Evolutionary conservation across 106 monocot genomes (phyloP).

Genomic region (Platanthera zijinensis): DNA sequence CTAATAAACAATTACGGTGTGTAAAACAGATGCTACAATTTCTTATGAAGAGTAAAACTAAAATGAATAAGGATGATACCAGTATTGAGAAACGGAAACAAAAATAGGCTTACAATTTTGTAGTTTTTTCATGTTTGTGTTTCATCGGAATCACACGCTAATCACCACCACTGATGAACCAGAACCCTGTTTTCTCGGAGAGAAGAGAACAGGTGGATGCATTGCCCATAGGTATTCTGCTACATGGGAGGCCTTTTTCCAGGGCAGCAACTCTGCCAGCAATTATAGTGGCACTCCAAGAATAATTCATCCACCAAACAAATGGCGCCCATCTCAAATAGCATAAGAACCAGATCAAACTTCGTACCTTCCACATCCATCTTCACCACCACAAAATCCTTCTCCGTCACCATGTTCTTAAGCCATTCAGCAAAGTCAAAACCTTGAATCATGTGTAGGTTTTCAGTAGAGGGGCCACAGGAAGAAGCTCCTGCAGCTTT

Average conservation of each 20-base stretch:
- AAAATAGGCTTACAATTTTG: no score
- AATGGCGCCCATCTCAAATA: constrained; percentile 63
- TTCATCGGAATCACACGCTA: not conserved
- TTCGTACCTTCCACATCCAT: constrained; percentile 76
- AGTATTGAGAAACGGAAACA: no score
- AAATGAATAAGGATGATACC: no score
- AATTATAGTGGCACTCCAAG: no score
- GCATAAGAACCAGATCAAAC: constrained; percentile 52
- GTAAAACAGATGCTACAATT: no score
- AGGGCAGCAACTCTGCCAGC: constrained; percentile 78
- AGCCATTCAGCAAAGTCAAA: constrained; percentile 73
- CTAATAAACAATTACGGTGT: no score
- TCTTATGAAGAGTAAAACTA: no score
- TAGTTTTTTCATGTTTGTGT: no score
- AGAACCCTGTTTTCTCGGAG: constrained; percentile 23
- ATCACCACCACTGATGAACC: constrained; percentile 34
- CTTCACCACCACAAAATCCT: constrained; percentile 69
- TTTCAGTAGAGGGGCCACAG: not conserved
- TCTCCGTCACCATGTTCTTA: constrained; percentile 42
- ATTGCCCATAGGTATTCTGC: constrained; percentile 48
- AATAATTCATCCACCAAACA: constrained; percentile 70
- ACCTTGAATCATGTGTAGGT: constrained; percentile 38
- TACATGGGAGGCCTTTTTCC: constrained; percentile 63
- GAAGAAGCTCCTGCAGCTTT: constrained; percentile 5
- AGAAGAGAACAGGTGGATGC: constrained; percentile 49